phyloP scores from a whole-genome alignment of 2,329 filamentous ascomycete species.

The Cordyceps tenuipes region DNA sequence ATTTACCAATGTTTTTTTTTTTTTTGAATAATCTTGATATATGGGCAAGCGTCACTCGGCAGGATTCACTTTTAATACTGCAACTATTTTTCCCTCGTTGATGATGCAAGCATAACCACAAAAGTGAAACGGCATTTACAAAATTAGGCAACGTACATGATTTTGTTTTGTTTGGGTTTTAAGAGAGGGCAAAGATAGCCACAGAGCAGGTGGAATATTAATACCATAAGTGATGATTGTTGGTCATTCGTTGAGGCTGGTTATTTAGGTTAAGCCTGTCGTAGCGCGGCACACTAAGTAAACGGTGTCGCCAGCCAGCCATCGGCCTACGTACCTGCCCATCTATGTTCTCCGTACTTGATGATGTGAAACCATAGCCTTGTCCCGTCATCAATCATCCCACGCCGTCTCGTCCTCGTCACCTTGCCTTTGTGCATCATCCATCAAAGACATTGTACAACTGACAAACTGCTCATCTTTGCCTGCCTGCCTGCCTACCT shows the following conservation, averaged over 20 bases:
- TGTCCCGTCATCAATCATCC: too few species aligned
- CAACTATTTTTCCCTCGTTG: background rate
- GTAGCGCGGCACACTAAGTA: too few species aligned
- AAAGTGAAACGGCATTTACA: background rate
- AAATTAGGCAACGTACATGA: background rate
- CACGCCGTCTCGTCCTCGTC: too few species aligned
- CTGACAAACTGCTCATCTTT: too few species aligned
- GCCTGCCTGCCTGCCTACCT: too few species aligned
- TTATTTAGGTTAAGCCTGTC: too few species aligned
- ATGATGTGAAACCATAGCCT: too few species aligned
- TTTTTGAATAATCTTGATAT: conserved; percentile 6
- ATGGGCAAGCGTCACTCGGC: background rate
- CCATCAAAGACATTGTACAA: too few species aligned
- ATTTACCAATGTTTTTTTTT: background rate
- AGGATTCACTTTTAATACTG: background rate
- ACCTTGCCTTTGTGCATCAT: too few species aligned
- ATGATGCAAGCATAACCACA: background rate
- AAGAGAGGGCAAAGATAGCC: conserved; percentile 2
- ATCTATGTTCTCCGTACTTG: too few species aligned
- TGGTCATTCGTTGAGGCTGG: background rate
- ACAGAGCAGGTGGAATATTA: background rate
- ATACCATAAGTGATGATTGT: background rate
- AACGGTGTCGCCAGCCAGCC: too few species aligned
- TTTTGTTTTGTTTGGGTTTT: background rate
- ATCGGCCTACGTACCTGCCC: too few species aligned